Evolutionary conservation across 345 rosid species (phyloP), one percentile per base, ranked within the genome.

Genomic region (Gossypium herbaceum): DNA sequence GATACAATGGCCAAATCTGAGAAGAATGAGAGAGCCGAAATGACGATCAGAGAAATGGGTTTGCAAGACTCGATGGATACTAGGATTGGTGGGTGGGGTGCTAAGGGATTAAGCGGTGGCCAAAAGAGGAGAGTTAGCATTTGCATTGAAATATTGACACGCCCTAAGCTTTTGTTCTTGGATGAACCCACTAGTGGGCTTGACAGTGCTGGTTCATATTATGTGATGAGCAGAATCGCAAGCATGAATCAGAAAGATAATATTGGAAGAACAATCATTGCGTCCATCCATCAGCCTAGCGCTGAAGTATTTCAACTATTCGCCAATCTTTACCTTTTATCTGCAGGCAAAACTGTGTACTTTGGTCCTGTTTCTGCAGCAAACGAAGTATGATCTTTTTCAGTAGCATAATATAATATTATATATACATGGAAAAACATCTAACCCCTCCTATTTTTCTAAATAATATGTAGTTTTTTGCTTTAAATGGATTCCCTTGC

Each of bases 141-240:
- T 57, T 86, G 89, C 77, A 86, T 80, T 5, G 92, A 88, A 75
- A 80, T 88, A 76, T 48, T 88, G 11, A 82, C 87, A 12, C 80
- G 77, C 4, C 92, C 92, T 0, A 83, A 73, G 75, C 86, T 86
- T 16, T 71, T 88, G 5, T 86, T 88, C 72, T 80, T 88, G 7
- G 92, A 88, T 19, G 92, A 85, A 76, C 92, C 90, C 12, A 88
- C 92, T 0, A 86, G 88, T 22, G 92, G 92, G 11, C 85, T 88
- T 3, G 89, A 88, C 15, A 82, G 89, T 45, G 87, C 89, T 0
- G 83, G 86, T 0, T 83, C 89, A 17, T 85, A 77, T 70, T 84
- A 85, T 68, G 87, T 88, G 8, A 79, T 83, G 84, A 82, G 74
- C 25, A 76, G 84, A 15, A 85, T 86, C 16, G 86, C 81, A 0